A percentile compares a stretch with the other conserved stretches of the same genome.
These are phyloP conservation scores for Zalaria obscura DNA, from an alignment of 2,329 filamentous ascomycete genomes.

Conservation along the genomic window DNA sequence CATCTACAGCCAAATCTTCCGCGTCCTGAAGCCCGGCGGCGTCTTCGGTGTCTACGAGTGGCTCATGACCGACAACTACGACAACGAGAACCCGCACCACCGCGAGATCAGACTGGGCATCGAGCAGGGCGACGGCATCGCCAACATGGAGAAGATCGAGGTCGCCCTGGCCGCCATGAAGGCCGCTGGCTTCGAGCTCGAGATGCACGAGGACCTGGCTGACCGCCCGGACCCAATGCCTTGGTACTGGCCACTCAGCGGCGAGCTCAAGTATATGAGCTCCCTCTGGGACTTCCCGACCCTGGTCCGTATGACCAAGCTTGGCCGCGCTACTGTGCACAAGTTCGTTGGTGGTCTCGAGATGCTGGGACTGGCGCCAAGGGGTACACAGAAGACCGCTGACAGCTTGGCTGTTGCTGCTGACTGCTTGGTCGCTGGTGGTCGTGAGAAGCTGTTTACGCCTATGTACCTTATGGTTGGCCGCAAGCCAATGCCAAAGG, in stretches of 20 bases:
- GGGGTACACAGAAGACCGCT: conserved; percentile 86
- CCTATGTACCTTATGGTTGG: conserved; percentile 97
- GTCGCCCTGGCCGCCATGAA: conserved; percentile 75
- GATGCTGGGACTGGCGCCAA: conserved; percentile 58
- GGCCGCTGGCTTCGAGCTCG: conserved; percentile 71
- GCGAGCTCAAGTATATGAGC: conserved; percentile 71
- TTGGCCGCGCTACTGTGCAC: conserved; percentile 63
- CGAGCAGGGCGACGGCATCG: conserved; percentile 90
- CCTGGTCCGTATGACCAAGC: conserved; percentile 76
- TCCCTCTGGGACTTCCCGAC: conserved; percentile 68
- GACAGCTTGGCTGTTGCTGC: conserved; percentile 71
- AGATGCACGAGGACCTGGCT: conserved; percentile 77
- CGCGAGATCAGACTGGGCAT: conserved; percentile 86
- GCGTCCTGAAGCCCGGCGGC: conserved; percentile 89
- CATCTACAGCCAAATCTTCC: conserved; percentile 89
- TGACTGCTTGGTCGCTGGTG: conserved; percentile 78
- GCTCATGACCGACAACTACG: conserved; percentile 94
- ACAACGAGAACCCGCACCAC: conserved; percentile 76
- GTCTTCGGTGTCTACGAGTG: conserved; percentile 97
- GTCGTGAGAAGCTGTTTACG: conserved; percentile 82
- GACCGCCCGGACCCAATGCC: conserved; percentile 59
- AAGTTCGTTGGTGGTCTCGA: conserved; percentile 65
- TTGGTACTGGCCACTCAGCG: conserved; percentile 89
- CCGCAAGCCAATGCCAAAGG: conserved; percentile 58
- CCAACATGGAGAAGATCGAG: conserved; percentile 84